Evolutionary conservation across 108 stramenopile genomes (phyloP), one percentile per base, ranked within the genome.

Genomic region (Skeletonema grethae): DNA sequence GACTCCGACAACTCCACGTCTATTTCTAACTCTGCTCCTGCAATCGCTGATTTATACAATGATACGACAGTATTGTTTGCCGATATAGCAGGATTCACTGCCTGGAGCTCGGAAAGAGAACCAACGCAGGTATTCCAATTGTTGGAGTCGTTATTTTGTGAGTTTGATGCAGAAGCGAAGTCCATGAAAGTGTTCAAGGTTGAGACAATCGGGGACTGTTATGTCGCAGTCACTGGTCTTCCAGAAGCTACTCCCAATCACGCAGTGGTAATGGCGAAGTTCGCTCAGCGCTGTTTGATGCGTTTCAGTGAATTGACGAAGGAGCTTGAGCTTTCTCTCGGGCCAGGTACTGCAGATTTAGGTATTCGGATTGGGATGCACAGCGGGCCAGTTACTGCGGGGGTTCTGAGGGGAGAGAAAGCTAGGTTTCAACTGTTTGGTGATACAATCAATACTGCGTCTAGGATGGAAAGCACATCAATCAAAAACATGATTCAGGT

Each of bases 381-480:
- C 55, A 70, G 67, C 63, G 85, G 85, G 16, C 78, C 85, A 20
- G 85, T 83, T 5, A 85, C 82, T 2, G 85, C 85, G n/a, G 85
- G 82, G 38, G 85, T 85, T 6, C 75, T 85, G 28, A 61, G 82
- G 28, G 82, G 82, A 7, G 64, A 80, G 24, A 85, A 76, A 31
- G 67, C 85, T 7, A 59, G 82, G 10, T 85, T 85, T 57, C 69
- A 82, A 48, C 57, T 85, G 1, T 87, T 87, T 71, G 86, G 86
- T 9, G 86, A 87, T 58, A 84, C 86, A 0, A 82, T 87, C 18
- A 87, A 87, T 71, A 85, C 84, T 16, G 85, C 85, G 4, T 61
- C 80, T 25, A 12, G 86, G 20, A 84, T 87, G 67, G 86, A 87
- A 61, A 84, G 71, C 22, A 77, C 70, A 4, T 77, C 83, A 11